These are phyloP conservation scores for Cordyceps pruinosa DNA, from an alignment of 2,329 filamentous ascomycete species.

Conservation along the genomic window DNA sequence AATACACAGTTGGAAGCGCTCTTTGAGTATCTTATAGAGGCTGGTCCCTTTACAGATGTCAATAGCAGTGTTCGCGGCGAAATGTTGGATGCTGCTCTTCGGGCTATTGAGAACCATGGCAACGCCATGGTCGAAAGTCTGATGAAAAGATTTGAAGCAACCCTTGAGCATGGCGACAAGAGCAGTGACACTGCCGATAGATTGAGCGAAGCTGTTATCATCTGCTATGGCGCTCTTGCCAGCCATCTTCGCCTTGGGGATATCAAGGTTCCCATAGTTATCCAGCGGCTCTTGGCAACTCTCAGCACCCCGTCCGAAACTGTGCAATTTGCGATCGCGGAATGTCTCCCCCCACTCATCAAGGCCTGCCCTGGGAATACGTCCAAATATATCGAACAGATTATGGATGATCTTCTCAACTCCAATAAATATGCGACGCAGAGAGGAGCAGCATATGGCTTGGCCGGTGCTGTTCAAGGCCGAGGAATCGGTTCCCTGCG, in stretches of 20 bases:
- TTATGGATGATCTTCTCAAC: constrained; percentile 75
- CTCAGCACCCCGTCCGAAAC: constrained; percentile 92
- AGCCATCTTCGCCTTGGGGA: constrained; percentile 83
- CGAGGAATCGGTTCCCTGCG: constrained; percentile 74
- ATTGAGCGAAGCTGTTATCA: constrained; percentile 94
- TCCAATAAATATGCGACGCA: constrained; percentile 90
- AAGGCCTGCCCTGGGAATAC: constrained; percentile 71
- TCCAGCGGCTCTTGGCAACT: constrained; percentile 78
- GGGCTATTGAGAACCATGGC: constrained; percentile 74
- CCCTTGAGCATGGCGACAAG: constrained; percentile 78
- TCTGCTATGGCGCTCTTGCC: constrained; percentile 91
- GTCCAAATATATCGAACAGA: constrained; percentile 69
- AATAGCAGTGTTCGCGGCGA: constrained; percentile 71
- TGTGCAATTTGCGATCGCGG: constrained; percentile 92
- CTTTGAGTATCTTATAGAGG: constrained; percentile 77
- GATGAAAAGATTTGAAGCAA: constrained; percentile 86
- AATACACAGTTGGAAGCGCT: constrained; percentile 66
- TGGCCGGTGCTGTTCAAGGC: constrained; percentile 86
- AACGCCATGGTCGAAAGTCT: constrained; percentile 76
- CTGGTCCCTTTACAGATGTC: constrained; percentile 79
- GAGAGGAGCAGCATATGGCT: constrained; percentile 87
- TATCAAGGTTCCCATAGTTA: constrained; percentile 76
- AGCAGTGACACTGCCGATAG: constrained; percentile 76
- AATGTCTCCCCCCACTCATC: constrained; percentile 88
- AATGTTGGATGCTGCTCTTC: constrained; percentile 86